Evolutionary conservation across 148 eudicot species (phyloP), one percentile per base, ranked within the genome.

Genomic region (Drosera capensis): DNA sequence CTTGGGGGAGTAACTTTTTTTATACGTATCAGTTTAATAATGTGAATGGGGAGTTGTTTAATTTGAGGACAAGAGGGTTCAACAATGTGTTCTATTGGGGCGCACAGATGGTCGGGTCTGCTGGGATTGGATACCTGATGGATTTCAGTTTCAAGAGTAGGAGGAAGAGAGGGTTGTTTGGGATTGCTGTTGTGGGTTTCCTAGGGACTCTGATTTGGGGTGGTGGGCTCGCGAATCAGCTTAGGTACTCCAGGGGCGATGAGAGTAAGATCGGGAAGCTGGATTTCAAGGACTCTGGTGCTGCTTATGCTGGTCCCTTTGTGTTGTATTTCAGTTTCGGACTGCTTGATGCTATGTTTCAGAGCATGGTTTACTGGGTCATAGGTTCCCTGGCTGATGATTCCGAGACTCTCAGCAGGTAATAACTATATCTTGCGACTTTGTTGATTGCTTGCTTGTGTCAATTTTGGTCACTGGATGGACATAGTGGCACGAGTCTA

Each of bases 71-170:
- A 9, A 71, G 88, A 41, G 99, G 95, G 24, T 77, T 92, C 25
- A 85, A 85, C 58, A 92, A 92, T 45, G 71, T 85, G 20, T 85
- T 92, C 38, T 92, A 92, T 23, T 92, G 99, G 99, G 99, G 86
- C 0, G 99, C 99, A 20, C 99, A 92, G 52, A 92, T 92, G 99
- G 5, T 78, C 15, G 99, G 99, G 0, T 85, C 95, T 0, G 58
- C 75, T 25, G 59, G 59, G 59, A 68, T 88, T 3, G 94, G 92
- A 14, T 77, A 71, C 23, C 21, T 88, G 46, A 65, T 87, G 90
- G 96, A 87, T 57, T 87, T 72, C 31, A 87, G 90, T 39, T 87
- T 77, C 40, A 66, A 62, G 66, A 82, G 96, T 46, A 66, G 88
- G 45, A 79, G 74, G 68, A 58, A 50, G 35, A 67, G 99, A 58